Conservation (phyloP, 495 filamentous ascomycete genomes). For the Podospora didyma region DNA sequence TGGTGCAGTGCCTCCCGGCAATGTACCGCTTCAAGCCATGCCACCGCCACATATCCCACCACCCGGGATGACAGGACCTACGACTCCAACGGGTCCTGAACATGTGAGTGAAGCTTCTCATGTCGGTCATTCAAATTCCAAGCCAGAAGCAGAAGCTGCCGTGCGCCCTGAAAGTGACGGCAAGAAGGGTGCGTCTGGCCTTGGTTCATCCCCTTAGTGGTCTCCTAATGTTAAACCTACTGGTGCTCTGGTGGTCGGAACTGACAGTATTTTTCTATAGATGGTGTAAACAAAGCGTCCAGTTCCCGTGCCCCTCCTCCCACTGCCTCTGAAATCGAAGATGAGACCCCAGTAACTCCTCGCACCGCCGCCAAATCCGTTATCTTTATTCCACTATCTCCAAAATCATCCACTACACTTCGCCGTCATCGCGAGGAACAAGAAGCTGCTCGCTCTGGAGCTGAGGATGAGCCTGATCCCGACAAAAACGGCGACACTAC, state of each 20-base stretch:
- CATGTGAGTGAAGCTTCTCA: constrained; percentile 37
- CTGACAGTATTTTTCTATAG: constrained; percentile 18
- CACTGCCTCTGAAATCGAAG: neutral
- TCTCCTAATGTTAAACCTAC: neutral
- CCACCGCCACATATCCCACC: neutral
- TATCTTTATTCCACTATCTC: constrained; percentile 41
- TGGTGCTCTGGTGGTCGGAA: neutral
- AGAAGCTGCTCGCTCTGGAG: constrained; percentile 11
- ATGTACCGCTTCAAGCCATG: constrained; percentile 4
- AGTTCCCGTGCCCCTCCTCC: neutral
- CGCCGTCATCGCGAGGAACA: constrained; percentile 29
- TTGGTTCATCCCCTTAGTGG: neutral
- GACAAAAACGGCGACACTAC: neutral
- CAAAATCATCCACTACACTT: constrained; percentile 36
- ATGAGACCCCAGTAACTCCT: constrained; percentile 9
- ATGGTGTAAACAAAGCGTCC: constrained; percentile 33
- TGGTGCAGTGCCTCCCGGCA: constrained; percentile 7
- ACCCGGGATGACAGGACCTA: constrained; percentile 16
- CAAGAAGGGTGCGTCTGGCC: constrained; percentile 30
- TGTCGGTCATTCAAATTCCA: constrained; percentile 23
- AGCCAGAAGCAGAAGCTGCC: constrained; percentile 20
- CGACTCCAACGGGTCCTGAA: constrained; percentile 25
- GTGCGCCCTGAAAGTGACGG: constrained; percentile 9
- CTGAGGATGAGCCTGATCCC: constrained; percentile 10
- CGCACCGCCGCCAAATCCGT: constrained; percentile 31